Evolutionary conservation across 1,139 yeast species (phyloP).

Genomic region (Casaregolazyma lundiana): DNA sequence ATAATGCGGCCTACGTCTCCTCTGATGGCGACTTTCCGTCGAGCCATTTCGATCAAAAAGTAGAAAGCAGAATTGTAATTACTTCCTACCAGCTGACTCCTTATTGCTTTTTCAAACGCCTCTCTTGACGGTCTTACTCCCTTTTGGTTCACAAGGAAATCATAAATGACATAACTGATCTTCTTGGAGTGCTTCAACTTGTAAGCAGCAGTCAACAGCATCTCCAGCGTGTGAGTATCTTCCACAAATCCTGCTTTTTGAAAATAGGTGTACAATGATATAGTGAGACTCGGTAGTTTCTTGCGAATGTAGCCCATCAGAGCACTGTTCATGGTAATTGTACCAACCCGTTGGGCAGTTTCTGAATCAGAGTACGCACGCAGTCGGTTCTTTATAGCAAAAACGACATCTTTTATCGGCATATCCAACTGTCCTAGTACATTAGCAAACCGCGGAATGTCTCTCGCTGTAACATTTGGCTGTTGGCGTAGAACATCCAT

Average conservation of each 20-base stretch:
- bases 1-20: slow-evolving; percentile 21
- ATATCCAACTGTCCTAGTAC: background rate
- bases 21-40: slow-evolving; percentile 17
- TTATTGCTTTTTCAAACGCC: slow-evolving; percentile 26
- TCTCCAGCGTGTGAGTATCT: slow-evolving; percentile 23
- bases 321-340: slow-evolving; percentile 7
- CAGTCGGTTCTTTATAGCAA: background rate
- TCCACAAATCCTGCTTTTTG: background rate
- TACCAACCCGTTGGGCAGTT: background rate
- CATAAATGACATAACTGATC: slow-evolving; percentile 26
- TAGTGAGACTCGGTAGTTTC: background rate
- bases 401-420: background rate
- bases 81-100: slow-evolving; percentile 27
- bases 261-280: slow-evolving; percentile 1
- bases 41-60: slow-evolving; percentile 27
- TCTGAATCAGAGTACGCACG: background rate
- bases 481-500: slow-evolving; percentile 1
- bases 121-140: slow-evolving; percentile 19
- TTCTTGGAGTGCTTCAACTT: slow-evolving; percentile 31
- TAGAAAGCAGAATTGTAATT: slow-evolving; percentile 20
- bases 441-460: slow-evolving; percentile 2
- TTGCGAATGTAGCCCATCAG: slow-evolving; percentile 2
- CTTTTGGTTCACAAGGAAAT: slow-evolving; percentile 18
- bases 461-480: background rate
- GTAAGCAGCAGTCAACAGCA: slow-evolving; percentile 26